These are phyloP conservation scores for Penicillium desertorum DNA, from an alignment of 495 filamentous ascomycete species.

Conservation along the genomic window DNA sequence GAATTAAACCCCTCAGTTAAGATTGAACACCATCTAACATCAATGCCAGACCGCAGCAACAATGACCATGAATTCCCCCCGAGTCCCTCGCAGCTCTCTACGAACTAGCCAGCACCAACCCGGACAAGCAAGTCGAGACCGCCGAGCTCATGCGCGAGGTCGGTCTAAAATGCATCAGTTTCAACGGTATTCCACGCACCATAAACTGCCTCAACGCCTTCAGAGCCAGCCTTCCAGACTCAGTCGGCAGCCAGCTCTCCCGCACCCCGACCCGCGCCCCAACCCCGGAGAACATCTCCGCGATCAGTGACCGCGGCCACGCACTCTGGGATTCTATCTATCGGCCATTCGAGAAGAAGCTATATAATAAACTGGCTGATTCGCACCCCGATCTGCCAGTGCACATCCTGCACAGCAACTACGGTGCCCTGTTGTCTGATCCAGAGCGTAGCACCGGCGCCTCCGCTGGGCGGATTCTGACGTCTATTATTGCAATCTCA, in stretches of 20 bases:
- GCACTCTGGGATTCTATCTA: slow-evolving; percentile 72
- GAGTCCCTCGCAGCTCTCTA: slow-evolving; percentile 59
- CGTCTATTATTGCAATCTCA: slow-evolving; percentile 66
- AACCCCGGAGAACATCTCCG: slow-evolving; percentile 46
- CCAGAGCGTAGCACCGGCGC: slow-evolving; percentile 55
- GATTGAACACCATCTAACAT: background rate
- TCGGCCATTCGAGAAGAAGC: slow-evolving; percentile 65
- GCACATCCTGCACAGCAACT: slow-evolving; percentile 68
- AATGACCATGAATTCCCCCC: slow-evolving; percentile 71
- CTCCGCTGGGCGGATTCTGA: slow-evolving; percentile 60
- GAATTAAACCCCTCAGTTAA: slow-evolving; percentile 16
- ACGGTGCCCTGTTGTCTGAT: slow-evolving; percentile 67
- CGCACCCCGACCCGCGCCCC: slow-evolving; percentile 22
- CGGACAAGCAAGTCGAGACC: slow-evolving; percentile 46
- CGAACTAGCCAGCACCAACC: slow-evolving; percentile 46
- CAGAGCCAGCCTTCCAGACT: slow-evolving; percentile 50
- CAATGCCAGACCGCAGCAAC: slow-evolving; percentile 60
- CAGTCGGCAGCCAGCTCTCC: slow-evolving; percentile 21
- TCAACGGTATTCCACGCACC: slow-evolving; percentile 79
- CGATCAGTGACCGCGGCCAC: slow-evolving; percentile 55
- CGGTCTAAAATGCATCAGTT: slow-evolving; percentile 78
- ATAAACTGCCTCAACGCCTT: slow-evolving; percentile 77
- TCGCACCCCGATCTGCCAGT: slow-evolving; percentile 77
- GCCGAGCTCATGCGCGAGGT: slow-evolving; percentile 78
- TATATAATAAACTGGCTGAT: slow-evolving; percentile 61